Evolutionary conservation across 2,329 filamentous ascomycete species (phyloP).

Genomic region (Fusarium falciforme): DNA sequence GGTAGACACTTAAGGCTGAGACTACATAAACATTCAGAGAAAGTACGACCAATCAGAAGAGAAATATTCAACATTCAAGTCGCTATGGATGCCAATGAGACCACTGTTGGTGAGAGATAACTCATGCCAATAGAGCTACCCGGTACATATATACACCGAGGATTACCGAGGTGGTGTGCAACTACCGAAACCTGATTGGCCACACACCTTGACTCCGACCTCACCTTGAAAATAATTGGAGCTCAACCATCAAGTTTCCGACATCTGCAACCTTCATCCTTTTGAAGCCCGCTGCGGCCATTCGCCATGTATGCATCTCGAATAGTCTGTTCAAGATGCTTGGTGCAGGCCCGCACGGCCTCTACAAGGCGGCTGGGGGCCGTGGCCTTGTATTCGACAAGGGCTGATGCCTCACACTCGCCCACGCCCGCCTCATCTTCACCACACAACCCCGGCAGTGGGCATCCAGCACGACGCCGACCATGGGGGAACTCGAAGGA

Average conservation of each 20-base stretch:
- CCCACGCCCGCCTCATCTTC: constrained; percentile 9
- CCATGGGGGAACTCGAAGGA: constrained; percentile 11
- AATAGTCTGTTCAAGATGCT: constrained; percentile 51
- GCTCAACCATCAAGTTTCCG: constrained; percentile 16
- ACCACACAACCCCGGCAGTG: constrained; percentile 10
- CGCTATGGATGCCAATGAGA: background rate
- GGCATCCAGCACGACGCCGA: background rate
- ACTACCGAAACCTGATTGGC: constrained; percentile 30
- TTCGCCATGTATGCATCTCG: constrained; percentile 50
- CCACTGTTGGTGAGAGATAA: background rate
- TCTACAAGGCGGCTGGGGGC: constrained; percentile 33
- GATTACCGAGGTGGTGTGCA: constrained; percentile 26
- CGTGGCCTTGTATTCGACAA: constrained; percentile 41
- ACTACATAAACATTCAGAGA: background rate
- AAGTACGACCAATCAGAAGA: background rate
- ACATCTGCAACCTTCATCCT: constrained; percentile 11
- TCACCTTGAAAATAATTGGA: constrained; percentile 40
- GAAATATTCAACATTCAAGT: background rate
- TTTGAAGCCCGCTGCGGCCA: constrained; percentile 10
- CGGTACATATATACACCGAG: constrained; percentile 21
- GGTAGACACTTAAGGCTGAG: background rate
- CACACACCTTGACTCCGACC: constrained; percentile 16
- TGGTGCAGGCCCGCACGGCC: constrained; percentile 41
- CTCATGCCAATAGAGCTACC: background rate
- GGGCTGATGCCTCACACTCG: constrained; percentile 24